Evolutionary conservation across 352 stramenopile genomes (phyloP), one percentile per base, ranked within the genome.

Genomic region (Phytophthora cryptogea): DNA sequence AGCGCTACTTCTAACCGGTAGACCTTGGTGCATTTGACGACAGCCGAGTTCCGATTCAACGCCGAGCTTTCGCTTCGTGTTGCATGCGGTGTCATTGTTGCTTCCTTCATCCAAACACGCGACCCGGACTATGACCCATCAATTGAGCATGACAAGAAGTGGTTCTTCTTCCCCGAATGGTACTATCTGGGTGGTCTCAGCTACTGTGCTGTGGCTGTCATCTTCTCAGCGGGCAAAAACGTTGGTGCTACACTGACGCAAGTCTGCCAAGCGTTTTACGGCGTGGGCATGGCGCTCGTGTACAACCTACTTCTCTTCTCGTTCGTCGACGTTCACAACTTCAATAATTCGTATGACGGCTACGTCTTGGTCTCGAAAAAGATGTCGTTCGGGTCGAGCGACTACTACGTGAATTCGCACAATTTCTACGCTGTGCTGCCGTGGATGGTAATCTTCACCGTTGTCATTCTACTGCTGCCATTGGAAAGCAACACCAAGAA

Each of bases 401-500:
- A 78, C n/a, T 93, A 93, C 66, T 88, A 68, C 36, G 71, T 93
- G 27, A 86, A 93, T 67, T 51, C 62, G 26, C 71, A 82, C 72
- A 90, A 90, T 65, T 94, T 94, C 44, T 90, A 81, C 54, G 59
- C 70, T 5, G 62, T 89, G 8, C 50, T 94, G 35, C 84, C 84
- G 8, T 92, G 78, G 71, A 86, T 94, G 37, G 81, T 92, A 43
- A 51, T 85, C 10, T 93, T 90, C 68, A 93, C 79, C 0, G 67
- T 90, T 8, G 72, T 61, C 11, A 59, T 90, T 17, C 59, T 92
- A 31, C 36, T 90, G 36, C 45, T 89, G 26, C 84, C 84, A 14
- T 63, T 91, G 11, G 81, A 90, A 47, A 90, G 67, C 67, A 94
- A 89, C 65, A 90, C 81, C n/a, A 94, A 94, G 66, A 94, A 91